Evolutionary conservation across 306 rosid species (phyloP).

Genomic region (Lathyrus tuberosus): DNA sequence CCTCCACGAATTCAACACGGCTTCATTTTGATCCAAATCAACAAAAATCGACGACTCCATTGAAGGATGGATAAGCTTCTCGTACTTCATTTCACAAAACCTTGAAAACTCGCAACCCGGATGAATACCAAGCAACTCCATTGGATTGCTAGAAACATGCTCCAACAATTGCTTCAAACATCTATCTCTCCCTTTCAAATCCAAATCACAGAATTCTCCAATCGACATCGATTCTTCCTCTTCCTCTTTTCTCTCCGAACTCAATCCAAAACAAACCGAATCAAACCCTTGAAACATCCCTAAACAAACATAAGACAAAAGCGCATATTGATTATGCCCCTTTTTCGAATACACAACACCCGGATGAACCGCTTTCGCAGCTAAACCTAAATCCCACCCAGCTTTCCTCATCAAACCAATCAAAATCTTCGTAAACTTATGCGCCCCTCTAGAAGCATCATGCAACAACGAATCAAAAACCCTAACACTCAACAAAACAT

Average conservation of each 20-base stretch:
- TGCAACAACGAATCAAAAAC: slow-evolving; percentile 79
- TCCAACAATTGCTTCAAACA: slow-evolving; percentile 78
- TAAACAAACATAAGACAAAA: slow-evolving; percentile 84
- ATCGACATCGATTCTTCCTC: slow-evolving; percentile 13
- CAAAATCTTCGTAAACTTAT: slow-evolving; percentile 74
- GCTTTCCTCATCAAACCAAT: slow-evolving; percentile 87
- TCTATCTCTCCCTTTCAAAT: slow-evolving; percentile 23
- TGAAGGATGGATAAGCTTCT: slow-evolving; percentile 75
- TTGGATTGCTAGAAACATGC: slow-evolving; percentile 88
- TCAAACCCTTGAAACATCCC: slow-evolving; percentile 83
- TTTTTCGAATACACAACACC: slow-evolving; percentile 67
- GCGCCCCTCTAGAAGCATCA: slow-evolving; percentile 75
- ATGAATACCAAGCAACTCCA: slow-evolving; percentile 74
- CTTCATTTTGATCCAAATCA: slow-evolving; percentile 69
- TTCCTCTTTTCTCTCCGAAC: slow-evolving; percentile 17
- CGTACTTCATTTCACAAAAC: slow-evolving; percentile 87
- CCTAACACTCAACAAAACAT: slow-evolving; percentile 69
- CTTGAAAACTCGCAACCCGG: slow-evolving; percentile 66
- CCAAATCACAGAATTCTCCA: slow-evolving; percentile 17
- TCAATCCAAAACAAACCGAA: slow-evolving; percentile 51
- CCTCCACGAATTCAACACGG: slow-evolving; percentile 79
- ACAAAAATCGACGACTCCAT: slow-evolving; percentile 86
- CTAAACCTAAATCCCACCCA: slow-evolving; percentile 91
- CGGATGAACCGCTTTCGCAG: slow-evolving; percentile 69
- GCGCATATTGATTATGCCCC: slow-evolving; percentile 74